Evolutionary conservation across 1,284 basidiomycete genomes (phyloP).

Genomic region (Malassezia vespertilionis): DNA sequence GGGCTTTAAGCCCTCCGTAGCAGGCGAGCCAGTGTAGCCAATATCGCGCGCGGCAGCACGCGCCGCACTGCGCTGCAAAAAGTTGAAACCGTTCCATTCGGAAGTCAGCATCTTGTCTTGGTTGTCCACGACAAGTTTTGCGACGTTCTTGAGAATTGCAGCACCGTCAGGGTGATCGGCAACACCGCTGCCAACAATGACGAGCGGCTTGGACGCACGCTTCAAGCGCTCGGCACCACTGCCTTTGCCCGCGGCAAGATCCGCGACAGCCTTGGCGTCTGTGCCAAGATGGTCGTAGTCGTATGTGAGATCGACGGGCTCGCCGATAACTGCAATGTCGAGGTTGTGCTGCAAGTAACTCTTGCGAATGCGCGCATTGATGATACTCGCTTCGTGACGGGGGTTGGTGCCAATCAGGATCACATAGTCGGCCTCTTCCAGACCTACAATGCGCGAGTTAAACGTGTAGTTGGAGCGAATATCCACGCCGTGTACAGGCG

Average conservation of each 20-base stretch:
- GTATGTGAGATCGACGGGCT: slow-evolving; percentile 81
- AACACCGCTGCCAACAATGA: slow-evolving; percentile 81
- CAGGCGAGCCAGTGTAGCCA: slow-evolving; percentile 73
- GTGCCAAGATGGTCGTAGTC: slow-evolving; percentile 82
- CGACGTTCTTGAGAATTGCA: slow-evolving; percentile 65
- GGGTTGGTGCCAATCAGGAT: slow-evolving; percentile 94
- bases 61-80: slow-evolving; percentile 81
- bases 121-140: slow-evolving; percentile 64
- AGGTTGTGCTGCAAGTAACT: slow-evolving; percentile 75
- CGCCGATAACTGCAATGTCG: slow-evolving; percentile 80
- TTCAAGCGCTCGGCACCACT: slow-evolving; percentile 83
- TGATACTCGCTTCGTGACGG: slow-evolving; percentile 88
- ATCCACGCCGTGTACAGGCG: slow-evolving; percentile 70
- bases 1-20: slow-evolving; percentile 55
- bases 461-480: slow-evolving; percentile 93
- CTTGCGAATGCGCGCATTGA: slow-evolving; percentile 94
- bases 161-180: slow-evolving; percentile 76
- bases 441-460: slow-evolving; percentile 82
- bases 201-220: slow-evolving; percentile 79
- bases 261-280: slow-evolving; percentile 65
- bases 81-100: slow-evolving; percentile 91
- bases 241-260: slow-evolving; percentile 60
- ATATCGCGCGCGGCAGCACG: slow-evolving; percentile 90
- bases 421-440: slow-evolving; percentile 84
- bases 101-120: slow-evolving; percentile 61